Conservation (phyloP, 106 monocot genomes). For the Hemerocallis citrina region DNA sequence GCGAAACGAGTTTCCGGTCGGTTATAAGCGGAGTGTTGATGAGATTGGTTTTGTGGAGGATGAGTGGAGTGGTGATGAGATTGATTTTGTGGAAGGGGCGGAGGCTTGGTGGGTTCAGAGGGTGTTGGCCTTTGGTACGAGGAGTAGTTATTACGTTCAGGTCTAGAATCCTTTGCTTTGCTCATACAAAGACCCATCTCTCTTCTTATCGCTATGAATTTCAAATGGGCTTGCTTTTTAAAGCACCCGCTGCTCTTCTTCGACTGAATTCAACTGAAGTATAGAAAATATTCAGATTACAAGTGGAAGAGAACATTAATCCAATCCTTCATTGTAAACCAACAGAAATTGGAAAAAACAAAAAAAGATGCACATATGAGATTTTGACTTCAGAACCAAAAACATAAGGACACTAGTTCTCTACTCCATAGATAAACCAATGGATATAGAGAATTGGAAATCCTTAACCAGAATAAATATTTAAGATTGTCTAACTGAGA, state of each 20-base stretch:
- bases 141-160: constrained; percentile 13
- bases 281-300: too few relatives aligned
- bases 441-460: too few relatives aligned
- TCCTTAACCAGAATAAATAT: too few relatives aligned
- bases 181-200: constrained; percentile 17
- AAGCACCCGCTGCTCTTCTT: not conserved
- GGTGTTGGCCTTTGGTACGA: constrained; percentile 1
- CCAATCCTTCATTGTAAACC: too few relatives aligned
- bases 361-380: too few relatives aligned
- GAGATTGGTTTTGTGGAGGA: not conserved
- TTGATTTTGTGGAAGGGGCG: constrained; percentile 5
- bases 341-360: too few relatives aligned
- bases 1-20: constrained; percentile 4
- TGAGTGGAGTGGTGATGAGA: not conserved
- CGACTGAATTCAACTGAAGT: not conserved
- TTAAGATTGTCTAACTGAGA: too few relatives aligned
- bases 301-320: too few relatives aligned
- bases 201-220: not conserved
- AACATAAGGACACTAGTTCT: too few relatives aligned
- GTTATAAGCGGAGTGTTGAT: not conserved
- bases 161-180: constrained; percentile 6
- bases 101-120: not conserved
- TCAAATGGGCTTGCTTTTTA: not conserved
- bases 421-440: too few relatives aligned
- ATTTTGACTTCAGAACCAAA: too few relatives aligned